Base-by-base conservation (phyloP, 2,329 filamentous ascomycete species). In the Diaporthe citri region DNA sequence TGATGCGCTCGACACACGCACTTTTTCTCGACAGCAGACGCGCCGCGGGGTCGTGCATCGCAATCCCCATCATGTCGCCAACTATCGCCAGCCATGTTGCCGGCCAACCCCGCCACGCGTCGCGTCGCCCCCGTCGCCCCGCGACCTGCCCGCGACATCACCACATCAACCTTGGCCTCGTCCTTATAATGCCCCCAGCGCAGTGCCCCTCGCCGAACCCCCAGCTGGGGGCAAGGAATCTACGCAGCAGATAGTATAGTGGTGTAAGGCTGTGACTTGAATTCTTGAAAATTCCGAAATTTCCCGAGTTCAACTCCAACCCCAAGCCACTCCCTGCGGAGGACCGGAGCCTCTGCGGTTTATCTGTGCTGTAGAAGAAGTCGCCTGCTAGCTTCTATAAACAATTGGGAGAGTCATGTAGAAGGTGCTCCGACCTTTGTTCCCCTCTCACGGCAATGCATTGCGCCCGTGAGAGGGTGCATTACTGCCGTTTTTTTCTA, bases 351-450 rank as follows among this genome's bases (percentile, higher is more conserved):
- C 62, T 36, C 28, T 17, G 43, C 13, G 36, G 46, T 12, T 20
- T 67, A 67, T 20, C 31, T 22, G 31, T 46, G 7, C 12, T n/a
- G 46, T 51, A 51, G 62, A 67, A 67, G 62, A 67, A 10, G 62
- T 67, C 10, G 62, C 46, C 62, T 52, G 46, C 62, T 51, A 67
- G 62, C 43, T 10, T 67, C 62, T 67, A 67, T 67, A 67, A 51
- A 52, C 22, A 51, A 51, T 17, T 36, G n/a, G 62, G 43, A 52
- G 62, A 48, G 62, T 67, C 60, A 64, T 64, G 41, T 64, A 64
- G 51, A 55, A 55, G n/a, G 51, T 55, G 25, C 51, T 15, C 51
- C 51, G 51, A 28, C 25, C n/a, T 55, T 55, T 12, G 51, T 28
- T 55, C 51, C 48, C 51, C 51, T 55, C 51, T 55, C 12, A 28